Percentiles rank a stretch among this genome's conserved stretches.
These are phyloP conservation scores for Corymbia calophylla DNA, from an alignment of 441 rosid genomes.

Conservation along the genomic window DNA sequence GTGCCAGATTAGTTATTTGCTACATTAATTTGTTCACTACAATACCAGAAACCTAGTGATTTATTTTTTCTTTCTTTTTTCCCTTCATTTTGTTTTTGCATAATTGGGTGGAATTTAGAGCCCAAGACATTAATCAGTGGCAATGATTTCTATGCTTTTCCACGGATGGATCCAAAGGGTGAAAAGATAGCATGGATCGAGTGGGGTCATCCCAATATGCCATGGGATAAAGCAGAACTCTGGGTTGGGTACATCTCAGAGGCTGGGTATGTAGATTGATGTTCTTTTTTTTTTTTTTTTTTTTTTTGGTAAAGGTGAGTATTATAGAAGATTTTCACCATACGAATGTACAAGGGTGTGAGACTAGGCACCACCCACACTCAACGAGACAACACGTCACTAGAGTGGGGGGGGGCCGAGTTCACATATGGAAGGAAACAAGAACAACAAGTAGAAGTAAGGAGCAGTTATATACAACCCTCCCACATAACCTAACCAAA, in stretches of 20 bases:
- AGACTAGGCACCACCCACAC: too few species aligned
- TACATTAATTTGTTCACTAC: background rate
- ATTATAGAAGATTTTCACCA: too few species aligned
- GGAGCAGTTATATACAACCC: too few species aligned
- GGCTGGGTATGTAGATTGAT: constrained; percentile 37
- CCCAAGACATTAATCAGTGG: constrained; percentile 64
- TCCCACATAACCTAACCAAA: too few species aligned
- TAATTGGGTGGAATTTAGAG: constrained; percentile 30
- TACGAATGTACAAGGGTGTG: too few species aligned
- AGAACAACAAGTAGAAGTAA: too few species aligned
- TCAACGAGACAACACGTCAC: too few species aligned
- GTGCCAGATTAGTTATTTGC: background rate
- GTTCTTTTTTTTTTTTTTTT: background rate
- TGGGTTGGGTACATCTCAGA: constrained; percentile 90
- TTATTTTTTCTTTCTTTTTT: background rate
- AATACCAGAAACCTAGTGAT: background rate
- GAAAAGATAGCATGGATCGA: constrained; percentile 86
- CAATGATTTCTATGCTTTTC: constrained; percentile 91
- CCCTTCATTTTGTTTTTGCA: background rate
- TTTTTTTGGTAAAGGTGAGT: too few species aligned
- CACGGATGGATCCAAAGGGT: constrained; percentile 70
- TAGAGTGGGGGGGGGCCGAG: too few species aligned
- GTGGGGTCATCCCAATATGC: constrained; percentile 93
- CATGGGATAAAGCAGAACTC: constrained; percentile 90
- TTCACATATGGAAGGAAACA: too few species aligned